A percentile compares a stretch with the other conserved stretches of the same genome.
These are phyloP conservation scores for Candida glucosophila DNA, from an alignment of 1,139 yeast species.

Conservation along the genomic window DNA sequence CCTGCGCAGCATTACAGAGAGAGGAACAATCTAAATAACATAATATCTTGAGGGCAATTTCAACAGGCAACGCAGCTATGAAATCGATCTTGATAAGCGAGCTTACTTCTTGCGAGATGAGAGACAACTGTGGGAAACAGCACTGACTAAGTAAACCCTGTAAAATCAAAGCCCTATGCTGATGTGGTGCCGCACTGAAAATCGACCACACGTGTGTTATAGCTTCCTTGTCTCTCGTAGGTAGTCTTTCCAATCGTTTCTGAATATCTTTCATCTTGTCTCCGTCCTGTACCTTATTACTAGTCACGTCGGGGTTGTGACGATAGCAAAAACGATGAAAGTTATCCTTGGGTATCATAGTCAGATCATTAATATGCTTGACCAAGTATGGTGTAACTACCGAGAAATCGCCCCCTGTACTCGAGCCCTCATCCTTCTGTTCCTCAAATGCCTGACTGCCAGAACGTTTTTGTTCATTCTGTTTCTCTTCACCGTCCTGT, in stretches of 20 bases:
- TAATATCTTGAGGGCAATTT: slow-evolving; percentile 72
- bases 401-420: slow-evolving; percentile 12
- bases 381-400: slow-evolving; percentile 39
- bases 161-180: slow-evolving; percentile 64
- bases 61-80: slow-evolving; percentile 76
- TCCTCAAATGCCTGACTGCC: neutral
- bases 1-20: slow-evolving; percentile 89
- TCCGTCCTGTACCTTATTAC: slow-evolving; percentile 67
- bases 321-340: slow-evolving; percentile 73
- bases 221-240: slow-evolving; percentile 60
- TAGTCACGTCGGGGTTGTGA: slow-evolving; percentile 77
- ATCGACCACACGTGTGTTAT: slow-evolving; percentile 73
- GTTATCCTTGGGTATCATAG: slow-evolving; percentile 38
- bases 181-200: slow-evolving; percentile 62
- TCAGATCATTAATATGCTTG: slow-evolving; percentile 36
- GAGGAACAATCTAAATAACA: slow-evolving; percentile 89
- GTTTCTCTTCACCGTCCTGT: neutral
- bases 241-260: slow-evolving; percentile 46
- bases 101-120: slow-evolving; percentile 70
- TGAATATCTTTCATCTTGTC: slow-evolving; percentile 56
- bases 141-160: slow-evolving; percentile 84
- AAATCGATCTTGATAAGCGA: slow-evolving; percentile 82
- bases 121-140: slow-evolving; percentile 89
- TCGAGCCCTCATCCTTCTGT: slow-evolving; percentile 6
- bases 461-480: neutral